A percentile compares a stretch with the other conserved stretches of the same genome.
Evolutionary conservation across 768 basidiomycete genomes (phyloP).

Genomic region (Mycena vitilis): DNA sequence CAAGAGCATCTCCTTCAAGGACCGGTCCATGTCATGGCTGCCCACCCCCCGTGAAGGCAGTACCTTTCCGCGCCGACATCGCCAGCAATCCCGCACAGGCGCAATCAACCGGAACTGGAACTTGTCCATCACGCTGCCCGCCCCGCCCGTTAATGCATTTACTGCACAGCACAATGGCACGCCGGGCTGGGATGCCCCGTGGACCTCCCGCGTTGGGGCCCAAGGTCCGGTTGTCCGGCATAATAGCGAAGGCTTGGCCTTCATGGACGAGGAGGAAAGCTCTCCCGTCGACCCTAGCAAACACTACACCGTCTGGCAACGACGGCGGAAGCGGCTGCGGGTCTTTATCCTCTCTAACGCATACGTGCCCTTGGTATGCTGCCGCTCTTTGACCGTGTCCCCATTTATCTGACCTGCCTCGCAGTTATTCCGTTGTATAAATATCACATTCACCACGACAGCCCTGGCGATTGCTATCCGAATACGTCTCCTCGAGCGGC

Average conservation of each 20-base stretch:
- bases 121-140: slow-evolving; percentile 49
- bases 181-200: slow-evolving; percentile 77
- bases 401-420: slow-evolving; percentile 27
- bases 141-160: slow-evolving; percentile 55
- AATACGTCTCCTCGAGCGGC: slow-evolving; percentile 71
- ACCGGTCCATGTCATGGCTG: slow-evolving; percentile 66
- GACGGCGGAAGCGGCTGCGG: slow-evolving; percentile 62
- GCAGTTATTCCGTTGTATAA: slow-evolving; percentile 87
- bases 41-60: slow-evolving; percentile 50
- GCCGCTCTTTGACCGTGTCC: not conserved
- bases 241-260: slow-evolving; percentile 44
- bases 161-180: slow-evolving; percentile 67
- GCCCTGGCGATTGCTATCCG: slow-evolving; percentile 84
- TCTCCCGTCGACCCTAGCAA: slow-evolving; percentile 42
- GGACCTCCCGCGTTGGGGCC: slow-evolving; percentile 61
- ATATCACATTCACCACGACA: slow-evolving; percentile 83
- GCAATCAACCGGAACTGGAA: slow-evolving; percentile 41
- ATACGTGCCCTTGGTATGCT: slow-evolving; percentile 82
- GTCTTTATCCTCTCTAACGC: slow-evolving; percentile 78
- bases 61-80: slow-evolving; percentile 46
- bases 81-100: slow-evolving; percentile 39
- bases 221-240: slow-evolving; percentile 51
- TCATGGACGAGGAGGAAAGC: slow-evolving; percentile 42
- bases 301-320: slow-evolving; percentile 45
- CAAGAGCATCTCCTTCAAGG: slow-evolving; percentile 50